Evolutionary conservation across 352 stramenopile species (phyloP), one percentile per base, ranked within the genome.

Genomic region (Globisporangium irregulare): DNA sequence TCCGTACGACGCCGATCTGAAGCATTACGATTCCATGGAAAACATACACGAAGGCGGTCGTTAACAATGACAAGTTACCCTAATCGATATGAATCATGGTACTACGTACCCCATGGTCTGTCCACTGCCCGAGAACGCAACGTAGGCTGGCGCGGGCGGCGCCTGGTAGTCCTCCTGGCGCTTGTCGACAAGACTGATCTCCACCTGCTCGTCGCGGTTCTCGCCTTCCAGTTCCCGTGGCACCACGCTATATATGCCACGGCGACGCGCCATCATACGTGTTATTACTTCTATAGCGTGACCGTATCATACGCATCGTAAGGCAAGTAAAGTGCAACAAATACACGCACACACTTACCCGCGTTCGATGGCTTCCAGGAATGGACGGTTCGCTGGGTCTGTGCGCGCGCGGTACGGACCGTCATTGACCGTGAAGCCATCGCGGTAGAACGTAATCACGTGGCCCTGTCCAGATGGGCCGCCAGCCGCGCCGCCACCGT

Each of bases 181-280:
- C 74, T 93, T 93, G 77, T 97, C 91, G 46, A 96, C 82, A 25
- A 95, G 80, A 29, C 73, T 89, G 64, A 95, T 93, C 55, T 93
- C 85, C 32, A 95, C 87, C 32, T 85, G 82, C 62, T 92, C 78
- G 18, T 74, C 71, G 55, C 77, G 82, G 73, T 89, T 82, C 59
- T 89, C 82, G 2, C 81, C 83, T 64, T 95, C 87, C 0, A 95
- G 71, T 68, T 95, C 87, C 2, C 82, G 78, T 4, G 87, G 87
- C 57, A 95, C 87, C 36, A 91, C 71, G 5, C 87, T 85, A 41
- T n/a, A 59, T 22, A 36, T 32, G 29, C 4, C 29, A 70, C n/a
- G 43, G 9, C 3, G 9, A 56, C 1, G 29, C 29, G 4, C 18
- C 50, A 56, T 5, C 60, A 68, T 51, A 60, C 18, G 51, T 15